Evolutionary conservation across 1,139 yeast genomes (phyloP).

Genomic region (Taphrina sp.): DNA sequence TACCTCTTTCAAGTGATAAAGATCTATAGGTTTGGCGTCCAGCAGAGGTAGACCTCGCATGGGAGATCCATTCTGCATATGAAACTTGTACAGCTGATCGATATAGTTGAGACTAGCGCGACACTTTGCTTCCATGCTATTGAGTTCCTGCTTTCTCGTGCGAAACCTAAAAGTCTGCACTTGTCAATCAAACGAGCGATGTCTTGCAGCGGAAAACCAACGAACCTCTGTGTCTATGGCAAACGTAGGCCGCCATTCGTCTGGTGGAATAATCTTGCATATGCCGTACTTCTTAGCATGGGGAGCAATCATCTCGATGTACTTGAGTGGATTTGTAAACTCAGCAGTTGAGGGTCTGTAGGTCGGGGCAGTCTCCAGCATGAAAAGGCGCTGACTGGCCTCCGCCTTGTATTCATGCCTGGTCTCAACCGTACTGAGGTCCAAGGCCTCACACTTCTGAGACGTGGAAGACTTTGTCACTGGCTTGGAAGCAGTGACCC

Average conservation of each 20-base stretch:
- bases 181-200: constrained; percentile 1
- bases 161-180: constrained; percentile 49
- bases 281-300: constrained; percentile 63
- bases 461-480: constrained; percentile 1
- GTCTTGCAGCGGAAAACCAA: not conserved
- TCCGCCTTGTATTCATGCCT: constrained; percentile 15
- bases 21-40: constrained; percentile 46
- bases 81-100: constrained; percentile 44
- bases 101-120: constrained; percentile 45
- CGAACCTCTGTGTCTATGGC: constrained; percentile 53
- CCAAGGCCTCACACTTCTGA: constrained; percentile 9
- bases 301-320: constrained; percentile 41
- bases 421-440: constrained; percentile 21
- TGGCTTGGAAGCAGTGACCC: constrained; percentile 28
- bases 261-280: constrained; percentile 64
- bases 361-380: constrained; percentile 51
- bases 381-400: constrained; percentile 36
- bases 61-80: constrained; percentile 40
- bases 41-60: constrained; percentile 44
- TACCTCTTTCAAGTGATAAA: constrained; percentile 44
- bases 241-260: constrained; percentile 47
- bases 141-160: constrained; percentile 55
- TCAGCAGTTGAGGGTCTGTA: constrained; percentile 51
- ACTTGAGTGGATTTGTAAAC: constrained; percentile 51
- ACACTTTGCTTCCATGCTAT: constrained; percentile 48